phyloP scores from a whole-genome alignment of 805 yeast species.

The Helenozyma baotianmanensis region DNA sequence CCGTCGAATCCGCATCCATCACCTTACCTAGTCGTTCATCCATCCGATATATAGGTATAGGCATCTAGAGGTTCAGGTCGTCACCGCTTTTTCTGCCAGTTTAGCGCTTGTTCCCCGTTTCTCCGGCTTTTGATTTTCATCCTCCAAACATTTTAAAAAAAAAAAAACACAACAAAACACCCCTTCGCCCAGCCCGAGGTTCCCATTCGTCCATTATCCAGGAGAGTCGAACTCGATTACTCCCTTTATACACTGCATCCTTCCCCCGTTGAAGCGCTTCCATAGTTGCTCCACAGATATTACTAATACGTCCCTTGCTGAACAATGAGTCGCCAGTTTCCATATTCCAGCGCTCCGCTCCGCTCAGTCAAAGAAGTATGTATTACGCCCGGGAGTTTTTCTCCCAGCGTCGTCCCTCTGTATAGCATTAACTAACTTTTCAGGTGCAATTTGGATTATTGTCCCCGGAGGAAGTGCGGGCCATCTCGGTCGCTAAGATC shows the following conservation, averaged over 20 bases:
- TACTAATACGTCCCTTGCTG: too few species aligned
- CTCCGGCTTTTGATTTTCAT: background rate
- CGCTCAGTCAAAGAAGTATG: conserved; percentile 93
- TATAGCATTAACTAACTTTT: conserved; percentile 15
- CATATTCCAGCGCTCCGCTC: conserved; percentile 97
- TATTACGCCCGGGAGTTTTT: conserved; percentile 8
- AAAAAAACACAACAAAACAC: conserved; percentile 3
- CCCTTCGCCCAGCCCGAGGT: background rate
- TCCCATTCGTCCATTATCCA: too few species aligned
- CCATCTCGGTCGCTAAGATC: conserved; percentile 95
- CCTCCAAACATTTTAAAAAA: background rate
- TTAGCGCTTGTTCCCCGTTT: background rate
- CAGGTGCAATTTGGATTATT: conserved; percentile 93
- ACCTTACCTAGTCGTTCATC: conserved; percentile 3
- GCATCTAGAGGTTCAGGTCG: conserved; percentile 12
- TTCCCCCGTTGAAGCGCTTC: too few species aligned
- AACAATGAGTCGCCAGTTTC: conserved; percentile 53
- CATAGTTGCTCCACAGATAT: too few species aligned
- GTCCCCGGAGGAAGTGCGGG: conserved; percentile 94
- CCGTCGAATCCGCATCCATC: conserved; percentile 9
- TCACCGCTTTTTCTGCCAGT: conserved; percentile 5
- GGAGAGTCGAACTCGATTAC: too few species aligned
- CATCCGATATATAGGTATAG: conserved; percentile 7
- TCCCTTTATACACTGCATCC: too few species aligned
- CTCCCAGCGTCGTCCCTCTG: background rate